Evolutionary conservation across 1,284 basidiomycete genomes (phyloP).

Genomic region (Malassezia psittaci): DNA sequence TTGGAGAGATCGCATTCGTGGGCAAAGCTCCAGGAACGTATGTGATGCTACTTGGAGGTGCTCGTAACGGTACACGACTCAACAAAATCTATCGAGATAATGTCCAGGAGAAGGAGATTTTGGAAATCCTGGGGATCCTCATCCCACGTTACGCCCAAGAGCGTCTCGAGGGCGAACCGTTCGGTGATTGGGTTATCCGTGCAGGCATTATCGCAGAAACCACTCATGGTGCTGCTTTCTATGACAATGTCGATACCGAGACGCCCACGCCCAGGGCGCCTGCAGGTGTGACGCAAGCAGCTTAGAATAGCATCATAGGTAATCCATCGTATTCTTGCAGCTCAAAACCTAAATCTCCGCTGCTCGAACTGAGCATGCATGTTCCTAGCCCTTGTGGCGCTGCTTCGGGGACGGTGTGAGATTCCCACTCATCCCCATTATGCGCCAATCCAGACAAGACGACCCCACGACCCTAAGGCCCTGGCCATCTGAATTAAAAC

Average conservation of each 20-base stretch:
- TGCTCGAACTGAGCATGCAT: too few species aligned
- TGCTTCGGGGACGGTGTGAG: background rate
- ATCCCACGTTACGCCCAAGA: constrained; percentile 87
- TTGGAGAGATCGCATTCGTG: constrained; percentile 88
- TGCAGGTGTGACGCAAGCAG: background rate
- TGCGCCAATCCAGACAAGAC: too few species aligned
- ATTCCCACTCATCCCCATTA: too few species aligned
- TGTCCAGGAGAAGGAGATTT: constrained; percentile 85
- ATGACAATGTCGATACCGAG: constrained; percentile 25
- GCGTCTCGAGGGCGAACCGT: constrained; percentile 75
- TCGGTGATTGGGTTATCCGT: constrained; percentile 84
- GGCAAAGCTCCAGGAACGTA: constrained; percentile 92
- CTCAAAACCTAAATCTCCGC: background rate
- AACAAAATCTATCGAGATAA: constrained; percentile 87
- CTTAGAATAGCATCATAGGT: background rate
- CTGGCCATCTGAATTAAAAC: too few species aligned
- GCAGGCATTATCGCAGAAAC: constrained; percentile 43
- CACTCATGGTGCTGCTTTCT: constrained; percentile 33
- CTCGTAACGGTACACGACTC: constrained; percentile 80
- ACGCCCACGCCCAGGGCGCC: constrained; percentile 5
- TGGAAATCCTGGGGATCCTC: constrained; percentile 78
- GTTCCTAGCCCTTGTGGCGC: too few species aligned
- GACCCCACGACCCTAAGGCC: too few species aligned
- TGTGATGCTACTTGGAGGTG: constrained; percentile 88
- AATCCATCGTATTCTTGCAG: background rate